Evolutionary conservation across 495 filamentous ascomycete species (phyloP).

Genomic region (Aspergillus ellipticus): DNA sequence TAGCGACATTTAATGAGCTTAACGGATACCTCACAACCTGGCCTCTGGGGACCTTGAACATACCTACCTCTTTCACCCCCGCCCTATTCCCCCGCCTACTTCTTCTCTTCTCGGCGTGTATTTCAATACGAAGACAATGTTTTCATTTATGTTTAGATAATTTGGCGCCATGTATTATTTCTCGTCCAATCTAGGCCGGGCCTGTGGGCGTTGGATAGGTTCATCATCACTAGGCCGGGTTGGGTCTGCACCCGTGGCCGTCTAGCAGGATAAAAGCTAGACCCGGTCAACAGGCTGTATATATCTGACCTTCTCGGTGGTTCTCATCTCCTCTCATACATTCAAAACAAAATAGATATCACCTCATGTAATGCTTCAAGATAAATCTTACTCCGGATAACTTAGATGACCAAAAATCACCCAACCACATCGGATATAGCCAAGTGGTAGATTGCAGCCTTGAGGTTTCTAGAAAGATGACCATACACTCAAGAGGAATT

Average conservation of each 20-base stretch:
- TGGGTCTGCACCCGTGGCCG: not conserved
- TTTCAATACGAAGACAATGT: slow-evolving; percentile 12
- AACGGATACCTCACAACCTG: not conserved
- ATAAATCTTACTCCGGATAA: too few species aligned
- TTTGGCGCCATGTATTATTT: slow-evolving; percentile 26
- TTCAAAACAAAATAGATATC: not conserved
- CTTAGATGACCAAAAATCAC: too few species aligned
- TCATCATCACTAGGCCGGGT: slow-evolving; percentile 2
- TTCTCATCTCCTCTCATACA: slow-evolving; percentile 13
- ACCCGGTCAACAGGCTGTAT: slow-evolving; percentile 5
- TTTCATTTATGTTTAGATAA: slow-evolving; percentile 4
- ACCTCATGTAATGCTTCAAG: not conserved
- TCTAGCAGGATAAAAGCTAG: not conserved
- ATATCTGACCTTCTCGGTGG: slow-evolving; percentile 3
- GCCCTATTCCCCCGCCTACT: slow-evolving; percentile 6
- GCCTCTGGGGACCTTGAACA: not conserved
- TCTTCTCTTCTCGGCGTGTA: slow-evolving; percentile 11
- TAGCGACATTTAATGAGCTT: not conserved
- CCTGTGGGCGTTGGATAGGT: slow-evolving; percentile 17
- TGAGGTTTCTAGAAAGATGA: too few species aligned
- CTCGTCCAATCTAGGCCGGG: slow-evolving; percentile 28
- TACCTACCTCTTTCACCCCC: not conserved
- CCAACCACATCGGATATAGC: too few species aligned
- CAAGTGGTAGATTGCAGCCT: too few species aligned
- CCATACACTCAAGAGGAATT: too few species aligned